Evolutionary conservation across 1,284 basidiomycete genomes (phyloP).

Genomic region (Coniophora puteana): DNA sequence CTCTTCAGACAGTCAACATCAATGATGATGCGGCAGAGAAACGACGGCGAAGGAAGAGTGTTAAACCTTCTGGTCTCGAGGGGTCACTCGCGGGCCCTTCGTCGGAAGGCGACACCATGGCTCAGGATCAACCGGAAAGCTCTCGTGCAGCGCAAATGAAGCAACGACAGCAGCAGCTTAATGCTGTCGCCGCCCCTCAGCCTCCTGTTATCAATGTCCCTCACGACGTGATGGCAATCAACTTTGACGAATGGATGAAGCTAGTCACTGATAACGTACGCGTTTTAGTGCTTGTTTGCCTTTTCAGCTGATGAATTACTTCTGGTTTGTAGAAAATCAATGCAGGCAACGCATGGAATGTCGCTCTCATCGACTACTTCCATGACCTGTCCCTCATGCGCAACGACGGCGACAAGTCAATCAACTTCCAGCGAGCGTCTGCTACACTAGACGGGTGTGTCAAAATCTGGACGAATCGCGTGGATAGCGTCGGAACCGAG

Average conservation of each 20-base stretch:
- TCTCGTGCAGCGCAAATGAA: slow-evolving; percentile 40
- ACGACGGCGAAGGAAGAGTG: slow-evolving; percentile 69
- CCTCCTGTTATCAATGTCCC: slow-evolving; percentile 58
- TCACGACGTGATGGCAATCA: slow-evolving; percentile 81
- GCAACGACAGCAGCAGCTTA: slow-evolving; percentile 61
- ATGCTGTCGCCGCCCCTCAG: slow-evolving; percentile 55
- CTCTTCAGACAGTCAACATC: slow-evolving; percentile 59
- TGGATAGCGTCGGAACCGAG: slow-evolving; percentile 96
- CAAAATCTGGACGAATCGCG: slow-evolving; percentile 98
- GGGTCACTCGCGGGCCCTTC: slow-evolving; percentile 52
- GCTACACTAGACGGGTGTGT: slow-evolving; percentile 98
- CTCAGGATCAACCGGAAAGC: slow-evolving; percentile 36
- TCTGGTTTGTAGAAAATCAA: slow-evolving; percentile 89
- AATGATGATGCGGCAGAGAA: slow-evolving; percentile 83
- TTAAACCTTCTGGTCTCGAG: slow-evolving; percentile 52
- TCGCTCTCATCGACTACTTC: slow-evolving; percentile 98
- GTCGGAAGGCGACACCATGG: slow-evolving; percentile 31
- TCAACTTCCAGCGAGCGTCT: slow-evolving; percentile 98
- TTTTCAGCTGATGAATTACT: slow-evolving; percentile 11
- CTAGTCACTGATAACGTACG: slow-evolving; percentile 97
- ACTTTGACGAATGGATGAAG: slow-evolving; percentile 99
- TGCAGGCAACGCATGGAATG: slow-evolving; percentile 95
- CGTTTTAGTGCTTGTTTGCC: slow-evolving; percentile 12
- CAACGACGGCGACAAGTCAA: slow-evolving; percentile 88
- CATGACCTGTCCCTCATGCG: slow-evolving; percentile 97